Evolutionary conservation across 352 stramenopile species (phyloP).

Genomic region (Pythium rishiriense): DNA sequence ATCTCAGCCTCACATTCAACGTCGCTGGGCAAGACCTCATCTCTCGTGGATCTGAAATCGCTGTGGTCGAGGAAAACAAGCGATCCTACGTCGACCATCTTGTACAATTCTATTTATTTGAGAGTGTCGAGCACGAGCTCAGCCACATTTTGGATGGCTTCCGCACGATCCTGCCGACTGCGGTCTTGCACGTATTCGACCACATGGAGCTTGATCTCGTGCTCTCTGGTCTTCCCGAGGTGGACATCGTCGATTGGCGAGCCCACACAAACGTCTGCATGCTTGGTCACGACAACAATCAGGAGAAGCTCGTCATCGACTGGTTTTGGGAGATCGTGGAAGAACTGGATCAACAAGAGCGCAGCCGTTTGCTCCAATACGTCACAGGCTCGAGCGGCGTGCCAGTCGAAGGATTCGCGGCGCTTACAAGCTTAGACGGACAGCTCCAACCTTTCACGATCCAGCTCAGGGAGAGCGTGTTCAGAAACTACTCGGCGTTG

Average conservation of each 20-base stretch:
- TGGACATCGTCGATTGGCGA: conserved; percentile 90
- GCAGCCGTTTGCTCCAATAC: conserved; percentile 79
- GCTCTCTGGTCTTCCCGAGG: conserved; percentile 65
- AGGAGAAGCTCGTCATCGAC: conserved; percentile 48
- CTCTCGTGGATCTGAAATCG: conserved; percentile 48
- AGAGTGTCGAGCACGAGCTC: conserved; percentile 89
- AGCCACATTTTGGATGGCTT: conserved; percentile 84
- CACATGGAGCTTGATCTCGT: conserved; percentile 95
- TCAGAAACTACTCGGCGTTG: conserved; percentile 52
- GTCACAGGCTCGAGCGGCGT: conserved; percentile 81
- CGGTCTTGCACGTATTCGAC: conserved; percentile 97
- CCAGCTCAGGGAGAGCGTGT: conserved; percentile 48
- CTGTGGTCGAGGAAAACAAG: conserved; percentile 95
- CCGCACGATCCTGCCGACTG: conserved; percentile 94
- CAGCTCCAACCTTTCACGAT: conserved; percentile 76
- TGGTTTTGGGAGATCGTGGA: conserved; percentile 86
- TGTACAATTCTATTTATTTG: conserved; percentile 95
- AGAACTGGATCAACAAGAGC: conserved; percentile 53
- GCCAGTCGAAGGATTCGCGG: conserved; percentile 80
- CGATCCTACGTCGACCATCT: conserved; percentile 91
- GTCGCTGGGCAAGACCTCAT: conserved; percentile 64
- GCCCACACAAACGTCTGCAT: conserved; percentile 63
- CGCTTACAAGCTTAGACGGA: conserved; percentile 76
- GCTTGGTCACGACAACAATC: conserved; percentile 27
- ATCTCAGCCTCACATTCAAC: conserved; percentile 64